Conservation (phyloP, 1,139 yeast species). For the Magnusiomyces suaveolens region DNA sequence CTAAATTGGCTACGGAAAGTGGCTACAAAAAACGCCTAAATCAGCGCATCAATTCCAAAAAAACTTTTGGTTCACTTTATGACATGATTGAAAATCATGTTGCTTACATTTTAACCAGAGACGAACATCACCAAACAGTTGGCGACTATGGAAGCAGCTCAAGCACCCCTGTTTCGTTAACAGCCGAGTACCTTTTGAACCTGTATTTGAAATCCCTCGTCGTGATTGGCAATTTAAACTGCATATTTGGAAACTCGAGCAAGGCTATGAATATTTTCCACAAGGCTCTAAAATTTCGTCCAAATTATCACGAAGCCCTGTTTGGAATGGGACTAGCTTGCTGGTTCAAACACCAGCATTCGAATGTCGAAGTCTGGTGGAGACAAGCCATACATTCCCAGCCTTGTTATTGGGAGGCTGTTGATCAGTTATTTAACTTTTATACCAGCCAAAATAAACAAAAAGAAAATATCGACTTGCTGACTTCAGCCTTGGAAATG, state of each 20-base stretch:
- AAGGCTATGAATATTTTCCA: conserved; percentile 11
- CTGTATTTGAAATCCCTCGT: neutral
- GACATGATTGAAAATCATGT: neutral
- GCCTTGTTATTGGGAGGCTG: conserved; percentile 25
- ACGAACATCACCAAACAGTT: no score
- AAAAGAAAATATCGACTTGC: conserved; percentile 19
- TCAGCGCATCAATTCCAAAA: neutral
- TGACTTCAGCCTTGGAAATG: conserved; percentile 12
- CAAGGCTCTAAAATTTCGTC: conserved; percentile 14
- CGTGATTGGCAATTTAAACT: neutral
- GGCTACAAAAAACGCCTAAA: neutral
- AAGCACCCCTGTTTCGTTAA: no score
- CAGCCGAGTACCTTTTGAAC: neutral
- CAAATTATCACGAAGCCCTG: conserved; percentile 21
- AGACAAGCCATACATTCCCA: conserved; percentile 17
- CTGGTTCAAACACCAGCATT: conserved; percentile 15
- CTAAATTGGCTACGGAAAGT: neutral
- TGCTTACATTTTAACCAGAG: neutral
- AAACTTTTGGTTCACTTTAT: neutral
- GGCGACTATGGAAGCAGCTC: no score
- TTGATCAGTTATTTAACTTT: conserved; percentile 22
- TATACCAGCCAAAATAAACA: conserved; percentile 19
- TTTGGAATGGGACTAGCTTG: conserved; percentile 22
- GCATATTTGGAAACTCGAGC: neutral
- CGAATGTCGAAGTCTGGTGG: conserved; percentile 22